Conservation (phyloP, 2,329 filamentous ascomycete genomes). For the Stachybotrys elegans region DNA sequence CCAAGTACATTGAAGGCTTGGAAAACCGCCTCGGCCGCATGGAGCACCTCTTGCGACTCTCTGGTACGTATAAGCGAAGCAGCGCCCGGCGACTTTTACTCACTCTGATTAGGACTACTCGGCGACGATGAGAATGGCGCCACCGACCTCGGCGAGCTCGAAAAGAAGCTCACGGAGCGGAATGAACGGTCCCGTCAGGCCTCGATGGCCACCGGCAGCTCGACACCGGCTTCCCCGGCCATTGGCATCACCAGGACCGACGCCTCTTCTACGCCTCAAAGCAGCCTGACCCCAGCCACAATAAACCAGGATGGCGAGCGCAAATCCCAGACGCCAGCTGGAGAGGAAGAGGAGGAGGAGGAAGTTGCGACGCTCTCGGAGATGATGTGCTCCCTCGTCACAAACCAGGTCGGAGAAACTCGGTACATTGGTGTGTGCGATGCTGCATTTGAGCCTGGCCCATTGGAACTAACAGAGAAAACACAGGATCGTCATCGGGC, state of each 20-base stretch:
- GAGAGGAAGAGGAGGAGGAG: constrained; percentile 30
- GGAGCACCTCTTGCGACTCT: constrained; percentile 85
- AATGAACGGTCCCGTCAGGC: constrained; percentile 44
- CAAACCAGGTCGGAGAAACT: constrained; percentile 90
- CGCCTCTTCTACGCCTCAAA: constrained; percentile 43
- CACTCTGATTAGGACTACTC: constrained; percentile 57
- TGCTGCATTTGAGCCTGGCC: neutral
- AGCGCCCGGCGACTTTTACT: constrained; percentile 2
- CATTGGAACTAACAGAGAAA: constrained; percentile 8
- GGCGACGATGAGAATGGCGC: constrained; percentile 80
- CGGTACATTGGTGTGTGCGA: constrained; percentile 75
- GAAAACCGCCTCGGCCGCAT: constrained; percentile 94
- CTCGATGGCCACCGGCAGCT: constrained; percentile 36
- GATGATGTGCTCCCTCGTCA: constrained; percentile 98
- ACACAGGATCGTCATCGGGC: constrained; percentile 84
- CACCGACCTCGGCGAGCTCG: constrained; percentile 82
- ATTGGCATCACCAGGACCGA: constrained; percentile 39
- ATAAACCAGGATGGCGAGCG: constrained; percentile 32
- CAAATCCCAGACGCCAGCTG: constrained; percentile 19
- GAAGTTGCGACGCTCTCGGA: constrained; percentile 88
- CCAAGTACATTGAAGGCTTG: constrained; percentile 95
- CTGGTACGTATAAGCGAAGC: constrained; percentile 43
- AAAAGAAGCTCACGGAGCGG: constrained; percentile 66
- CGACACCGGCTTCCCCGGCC: constrained; percentile 48
- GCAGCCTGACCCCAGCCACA: constrained; percentile 50